phyloP scores from a whole-genome alignment of 2,329 filamentous ascomycete species.

The Neonectria sp. region DNA sequence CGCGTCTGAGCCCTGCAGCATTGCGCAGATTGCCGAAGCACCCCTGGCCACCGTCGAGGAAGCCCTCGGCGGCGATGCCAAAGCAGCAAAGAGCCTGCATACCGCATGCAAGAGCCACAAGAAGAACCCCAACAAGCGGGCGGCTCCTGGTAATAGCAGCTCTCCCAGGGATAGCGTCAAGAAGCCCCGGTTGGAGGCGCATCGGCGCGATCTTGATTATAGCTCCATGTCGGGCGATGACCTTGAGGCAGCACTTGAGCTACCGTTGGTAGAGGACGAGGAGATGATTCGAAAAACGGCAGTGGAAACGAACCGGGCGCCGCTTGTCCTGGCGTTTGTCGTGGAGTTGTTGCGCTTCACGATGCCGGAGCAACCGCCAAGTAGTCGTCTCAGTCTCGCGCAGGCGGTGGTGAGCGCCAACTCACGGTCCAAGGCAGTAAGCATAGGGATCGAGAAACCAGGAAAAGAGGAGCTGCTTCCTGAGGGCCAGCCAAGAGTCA shows the following conservation, averaged over 20 bases:
- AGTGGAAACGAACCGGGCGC: constrained; percentile 84
- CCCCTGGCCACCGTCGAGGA: constrained; percentile 60
- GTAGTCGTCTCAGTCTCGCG: constrained; percentile 85
- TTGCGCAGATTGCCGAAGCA: constrained; percentile 69
- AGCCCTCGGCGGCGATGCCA: constrained; percentile 62
- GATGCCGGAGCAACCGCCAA: constrained; percentile 88
- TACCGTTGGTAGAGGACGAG: constrained; percentile 73
- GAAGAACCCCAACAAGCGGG: constrained; percentile 57
- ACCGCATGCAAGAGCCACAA: constrained; percentile 68
- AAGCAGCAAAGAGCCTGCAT: constrained; percentile 66
- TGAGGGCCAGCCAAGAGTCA: constrained; percentile 81
- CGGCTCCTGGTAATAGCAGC: constrained; percentile 41
- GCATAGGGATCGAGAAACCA: constrained; percentile 78
- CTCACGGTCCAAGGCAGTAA: constrained; percentile 82
- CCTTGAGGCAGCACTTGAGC: constrained; percentile 72
- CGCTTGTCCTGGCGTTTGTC: constrained; percentile 85
- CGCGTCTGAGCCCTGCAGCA: constrained; percentile 53
- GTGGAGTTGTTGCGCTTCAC: constrained; percentile 82
- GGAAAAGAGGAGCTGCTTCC: constrained; percentile 82
- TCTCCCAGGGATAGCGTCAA: constrained; percentile 44
- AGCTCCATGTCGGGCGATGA: constrained; percentile 67
- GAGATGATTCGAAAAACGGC: constrained; percentile 70
- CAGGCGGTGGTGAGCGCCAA: constrained; percentile 90
- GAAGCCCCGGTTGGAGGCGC: constrained; percentile 52
- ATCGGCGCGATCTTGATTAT: constrained; percentile 55